Percentiles rank a stretch among this genome's conserved stretches.
Conservation (phyloP, 176 grass and related monocot species). For the Elymus sibiricus region DNA sequence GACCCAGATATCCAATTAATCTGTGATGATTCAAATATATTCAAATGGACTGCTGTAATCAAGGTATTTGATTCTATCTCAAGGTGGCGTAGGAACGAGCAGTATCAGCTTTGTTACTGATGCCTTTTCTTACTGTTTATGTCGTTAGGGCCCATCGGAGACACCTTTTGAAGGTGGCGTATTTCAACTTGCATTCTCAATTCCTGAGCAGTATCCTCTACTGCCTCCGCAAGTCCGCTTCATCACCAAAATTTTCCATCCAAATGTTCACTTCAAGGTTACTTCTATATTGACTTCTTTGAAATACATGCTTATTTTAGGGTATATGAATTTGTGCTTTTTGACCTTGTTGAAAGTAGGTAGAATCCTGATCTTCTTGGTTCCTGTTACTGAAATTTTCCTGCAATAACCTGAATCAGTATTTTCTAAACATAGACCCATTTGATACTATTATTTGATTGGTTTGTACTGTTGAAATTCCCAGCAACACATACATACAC, state of each 20-base stretch:
- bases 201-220: conserved; percentile 97
- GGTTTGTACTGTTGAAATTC: background rate
- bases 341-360: background rate
- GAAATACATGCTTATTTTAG: background rate
- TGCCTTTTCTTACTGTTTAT: conserved; percentile 1
- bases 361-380: background rate
- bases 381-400: background rate
- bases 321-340: background rate
- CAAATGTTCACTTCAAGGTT: conserved; percentile 99
- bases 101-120: conserved; percentile 7
- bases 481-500: background rate
- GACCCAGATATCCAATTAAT: conserved; percentile 97
- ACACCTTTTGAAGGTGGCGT: conserved; percentile 95
- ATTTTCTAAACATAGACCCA: background rate
- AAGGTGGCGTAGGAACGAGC: background rate
- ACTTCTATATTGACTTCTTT: conserved; percentile 17
- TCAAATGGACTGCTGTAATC: conserved; percentile 97
- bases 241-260: conserved; percentile 99
- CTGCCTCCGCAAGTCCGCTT: conserved; percentile 99
- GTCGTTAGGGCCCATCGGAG: conserved; percentile 77
- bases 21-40: conserved; percentile 96
- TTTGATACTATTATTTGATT: background rate
- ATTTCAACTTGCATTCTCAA: conserved; percentile 89
- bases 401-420: background rate
- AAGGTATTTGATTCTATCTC: conserved; percentile 40